Percentiles rank a stretch among this genome's conserved stretches.
Evolutionary conservation across 2,329 filamentous ascomycete genomes (phyloP).

Genomic region (Mariannaea elegans): DNA sequence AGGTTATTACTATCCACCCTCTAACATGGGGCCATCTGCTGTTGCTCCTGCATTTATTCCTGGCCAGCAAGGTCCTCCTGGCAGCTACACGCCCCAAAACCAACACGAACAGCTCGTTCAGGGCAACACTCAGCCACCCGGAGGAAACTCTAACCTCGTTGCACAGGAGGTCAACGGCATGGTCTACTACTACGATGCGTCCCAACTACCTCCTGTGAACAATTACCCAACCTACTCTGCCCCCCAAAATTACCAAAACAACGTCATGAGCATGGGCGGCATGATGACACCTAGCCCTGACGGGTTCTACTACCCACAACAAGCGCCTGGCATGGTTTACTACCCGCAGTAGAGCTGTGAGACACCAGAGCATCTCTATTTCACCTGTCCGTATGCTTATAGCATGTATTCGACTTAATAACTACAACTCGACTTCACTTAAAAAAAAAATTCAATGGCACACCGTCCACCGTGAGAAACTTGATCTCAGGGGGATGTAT

Average conservation of each 20-base stretch:
- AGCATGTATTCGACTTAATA: slow-evolving; percentile 46
- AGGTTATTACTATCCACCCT: slow-evolving; percentile 75
- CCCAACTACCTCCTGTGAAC: slow-evolving; percentile 69
- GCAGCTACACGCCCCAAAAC: slow-evolving; percentile 53
- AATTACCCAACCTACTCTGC: slow-evolving; percentile 59
- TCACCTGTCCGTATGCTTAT: slow-evolving; percentile 37
- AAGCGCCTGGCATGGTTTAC: slow-evolving; percentile 65
- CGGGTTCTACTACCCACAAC: slow-evolving; percentile 75
- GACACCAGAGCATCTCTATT: slow-evolving; percentile 27
- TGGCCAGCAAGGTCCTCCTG: slow-evolving; percentile 56
- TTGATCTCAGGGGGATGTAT: slow-evolving; percentile 15
- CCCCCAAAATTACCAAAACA: slow-evolving; percentile 62
- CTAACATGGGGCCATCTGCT: slow-evolving; percentile 59
- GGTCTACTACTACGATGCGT: slow-evolving; percentile 91
- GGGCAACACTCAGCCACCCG: slow-evolving; percentile 36
- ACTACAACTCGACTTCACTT: slow-evolving; percentile 35
- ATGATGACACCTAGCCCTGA: slow-evolving; percentile 78
- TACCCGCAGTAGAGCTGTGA: slow-evolving; percentile 63
- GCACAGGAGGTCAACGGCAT: slow-evolving; percentile 95
- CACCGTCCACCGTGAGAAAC: slow-evolving; percentile 31
- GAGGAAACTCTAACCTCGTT: slow-evolving; percentile 58
- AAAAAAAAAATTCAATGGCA: slow-evolving; percentile 36
- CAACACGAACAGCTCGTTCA: slow-evolving; percentile 52
- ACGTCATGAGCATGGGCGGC: slow-evolving; percentile 75
- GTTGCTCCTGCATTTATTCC: slow-evolving; percentile 67